Conservation (phyloP, 2,329 filamentous ascomycete genomes). For the Pseudogymnoascus sp. region DNA sequence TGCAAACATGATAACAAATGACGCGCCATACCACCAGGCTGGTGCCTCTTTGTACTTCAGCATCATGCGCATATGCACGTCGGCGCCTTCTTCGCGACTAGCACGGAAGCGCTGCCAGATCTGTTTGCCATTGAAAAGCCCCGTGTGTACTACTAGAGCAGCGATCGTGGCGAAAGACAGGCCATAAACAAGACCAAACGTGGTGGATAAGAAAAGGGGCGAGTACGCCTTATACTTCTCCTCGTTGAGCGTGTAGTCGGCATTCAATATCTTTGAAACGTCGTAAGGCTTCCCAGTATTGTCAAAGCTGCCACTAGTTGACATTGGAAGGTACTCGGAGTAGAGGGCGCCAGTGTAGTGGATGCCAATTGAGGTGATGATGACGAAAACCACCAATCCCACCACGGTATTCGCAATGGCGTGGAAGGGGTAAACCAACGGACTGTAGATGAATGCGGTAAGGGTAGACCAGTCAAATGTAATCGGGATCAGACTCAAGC, state of each 20-base stretch:
- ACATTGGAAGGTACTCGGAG: conserved; percentile 54
- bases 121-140: conserved; percentile 57
- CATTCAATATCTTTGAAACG: conserved; percentile 50
- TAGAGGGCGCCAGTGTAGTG: conserved; percentile 60
- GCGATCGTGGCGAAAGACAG: conserved; percentile 61
- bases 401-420: conserved; percentile 49
- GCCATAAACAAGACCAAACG: conserved; percentile 49
- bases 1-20: conserved; percentile 43
- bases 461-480: conserved; percentile 71
- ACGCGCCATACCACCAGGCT: conserved; percentile 47
- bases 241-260: conserved; percentile 50
- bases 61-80: conserved; percentile 50
- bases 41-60: conserved; percentile 47
- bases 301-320: conserved; percentile 54
- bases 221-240: conserved; percentile 57
- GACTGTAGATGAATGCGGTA: conserved; percentile 59
- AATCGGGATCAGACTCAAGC: conserved; percentile 58
- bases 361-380: conserved; percentile 49
- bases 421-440: conserved; percentile 36
- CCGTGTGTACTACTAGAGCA: conserved; percentile 53
- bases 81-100: conserved; percentile 34
- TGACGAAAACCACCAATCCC: conserved; percentile 51
- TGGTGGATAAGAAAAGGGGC: conserved; percentile 56
- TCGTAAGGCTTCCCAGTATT: conserved; percentile 55
- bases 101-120: conserved; percentile 42